Conservation (phyloP, 2,329 filamentous ascomycete genomes). For the Tolypocladium tropicale region DNA sequence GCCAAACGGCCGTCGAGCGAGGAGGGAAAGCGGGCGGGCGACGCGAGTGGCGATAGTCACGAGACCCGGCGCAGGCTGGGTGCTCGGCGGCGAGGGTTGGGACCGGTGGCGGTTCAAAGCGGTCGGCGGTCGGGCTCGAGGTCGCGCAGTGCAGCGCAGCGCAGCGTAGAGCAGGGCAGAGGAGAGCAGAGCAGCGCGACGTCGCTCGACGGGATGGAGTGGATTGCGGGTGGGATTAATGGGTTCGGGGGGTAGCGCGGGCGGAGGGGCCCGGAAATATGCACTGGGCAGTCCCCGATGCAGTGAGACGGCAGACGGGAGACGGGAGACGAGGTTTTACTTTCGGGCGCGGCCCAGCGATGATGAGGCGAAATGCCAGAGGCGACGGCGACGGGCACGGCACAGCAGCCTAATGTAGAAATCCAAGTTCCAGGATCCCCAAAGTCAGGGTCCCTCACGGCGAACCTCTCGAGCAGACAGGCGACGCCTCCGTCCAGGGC, state of each 20-base stretch:
- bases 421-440: background rate
- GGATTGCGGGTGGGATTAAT: background rate
- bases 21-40: background rate
- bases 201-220: background rate
- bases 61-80: background rate
- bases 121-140: background rate
- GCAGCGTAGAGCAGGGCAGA: background rate
- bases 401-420: background rate
- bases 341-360: background rate
- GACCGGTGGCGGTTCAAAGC: background rate
- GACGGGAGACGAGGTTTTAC: background rate
- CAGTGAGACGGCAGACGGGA: background rate
- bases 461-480: background rate
- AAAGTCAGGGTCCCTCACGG: background rate
- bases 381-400: background rate
- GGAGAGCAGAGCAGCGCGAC: background rate
- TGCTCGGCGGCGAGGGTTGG: background rate
- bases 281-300: background rate
- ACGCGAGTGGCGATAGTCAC: background rate
- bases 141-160: background rate
- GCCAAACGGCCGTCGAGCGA: background rate
- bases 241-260: background rate
- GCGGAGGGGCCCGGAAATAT: background rate
- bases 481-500: constrained; percentile 2
- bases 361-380: background rate